phyloP scores from a whole-genome alignment of 2,329 filamentous ascomycete genomes.

The Cercospora sp. region DNA sequence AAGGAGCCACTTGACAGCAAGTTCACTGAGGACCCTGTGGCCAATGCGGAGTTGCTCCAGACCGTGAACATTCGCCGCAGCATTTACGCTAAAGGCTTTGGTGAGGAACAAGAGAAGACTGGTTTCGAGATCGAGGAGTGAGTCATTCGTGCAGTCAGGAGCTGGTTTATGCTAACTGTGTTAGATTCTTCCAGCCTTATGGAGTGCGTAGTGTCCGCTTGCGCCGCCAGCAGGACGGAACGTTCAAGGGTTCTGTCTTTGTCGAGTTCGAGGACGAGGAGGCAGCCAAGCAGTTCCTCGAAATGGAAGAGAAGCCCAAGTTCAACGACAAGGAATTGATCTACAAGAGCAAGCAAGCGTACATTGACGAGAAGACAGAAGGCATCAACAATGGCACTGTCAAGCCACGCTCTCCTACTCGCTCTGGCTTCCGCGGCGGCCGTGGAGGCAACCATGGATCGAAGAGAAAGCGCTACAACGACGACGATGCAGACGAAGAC shows the following conservation, averaged over 20 bases:
- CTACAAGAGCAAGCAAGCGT: conserved; percentile 85
- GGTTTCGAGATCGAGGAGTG: conserved; percentile 86
- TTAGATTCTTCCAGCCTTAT: conserved; percentile 74
- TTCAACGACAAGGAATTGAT: conserved; percentile 78
- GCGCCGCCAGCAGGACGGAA: conserved; percentile 68
- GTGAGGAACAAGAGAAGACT: conserved; percentile 75
- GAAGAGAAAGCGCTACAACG: conserved; percentile 30
- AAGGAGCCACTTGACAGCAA: conserved; percentile 65
- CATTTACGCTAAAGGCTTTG: conserved; percentile 93
- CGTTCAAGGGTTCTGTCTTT: conserved; percentile 96
- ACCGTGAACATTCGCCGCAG: conserved; percentile 69
- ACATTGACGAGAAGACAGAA: conserved; percentile 59
- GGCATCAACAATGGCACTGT: conserved; percentile 47
- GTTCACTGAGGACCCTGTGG: conserved; percentile 54
- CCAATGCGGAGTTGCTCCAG: conserved; percentile 56
- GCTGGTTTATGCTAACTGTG: not conserved
- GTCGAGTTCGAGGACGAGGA: conserved; percentile 86
- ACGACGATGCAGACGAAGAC: conserved; percentile 25
- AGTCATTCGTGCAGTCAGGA: not conserved
- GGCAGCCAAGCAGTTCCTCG: conserved; percentile 75
- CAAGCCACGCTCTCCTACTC: conserved; percentile 35
- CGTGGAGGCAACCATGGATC: conserved; percentile 34
- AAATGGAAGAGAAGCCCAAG: conserved; percentile 74
- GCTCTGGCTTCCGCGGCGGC: conserved; percentile 35
- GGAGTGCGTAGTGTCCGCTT: conserved; percentile 84